Conservation (phyloP, 2,329 filamentous ascomycete genomes). For the Aschersonia sp. region DNA sequence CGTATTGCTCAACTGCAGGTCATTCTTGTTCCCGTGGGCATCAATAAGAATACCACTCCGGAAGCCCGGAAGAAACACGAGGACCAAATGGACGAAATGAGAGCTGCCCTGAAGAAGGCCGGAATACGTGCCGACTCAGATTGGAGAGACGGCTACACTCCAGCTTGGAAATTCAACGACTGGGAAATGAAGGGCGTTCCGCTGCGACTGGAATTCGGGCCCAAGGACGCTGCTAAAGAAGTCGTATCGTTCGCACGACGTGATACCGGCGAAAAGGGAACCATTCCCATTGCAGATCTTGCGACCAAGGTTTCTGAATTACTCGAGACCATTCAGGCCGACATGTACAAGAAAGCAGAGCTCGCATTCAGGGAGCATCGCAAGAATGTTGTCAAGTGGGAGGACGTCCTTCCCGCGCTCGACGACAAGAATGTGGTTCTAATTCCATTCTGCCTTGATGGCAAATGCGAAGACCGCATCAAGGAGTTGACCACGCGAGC, state of each 20-base stretch:
- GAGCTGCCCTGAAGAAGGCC: slow-evolving; percentile 51
- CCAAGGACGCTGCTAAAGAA: slow-evolving; percentile 77
- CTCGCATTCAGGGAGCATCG: slow-evolving; percentile 67
- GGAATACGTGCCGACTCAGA: slow-evolving; percentile 72
- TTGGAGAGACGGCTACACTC: slow-evolving; percentile 78
- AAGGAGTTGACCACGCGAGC: slow-evolving; percentile 81
- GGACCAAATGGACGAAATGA: slow-evolving; percentile 59
- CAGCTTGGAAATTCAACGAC: slow-evolving; percentile 97
- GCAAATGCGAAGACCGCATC: slow-evolving; percentile 81
- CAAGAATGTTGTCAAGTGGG: slow-evolving; percentile 71
- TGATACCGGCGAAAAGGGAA: slow-evolving; percentile 72
- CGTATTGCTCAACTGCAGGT: slow-evolving; percentile 76
- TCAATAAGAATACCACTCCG: slow-evolving; percentile 73
- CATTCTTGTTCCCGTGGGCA: slow-evolving; percentile 80
- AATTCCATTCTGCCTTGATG: slow-evolving; percentile 75
- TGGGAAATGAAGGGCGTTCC: slow-evolving; percentile 96
- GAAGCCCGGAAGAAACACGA: slow-evolving; percentile 67
- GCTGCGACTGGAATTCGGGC: slow-evolving; percentile 86
- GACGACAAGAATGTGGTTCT: slow-evolving; percentile 87
- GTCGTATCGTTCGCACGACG: slow-evolving; percentile 78
- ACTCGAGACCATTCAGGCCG: slow-evolving; percentile 78
- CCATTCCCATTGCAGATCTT: slow-evolving; percentile 62
- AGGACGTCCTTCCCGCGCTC: slow-evolving; percentile 77
- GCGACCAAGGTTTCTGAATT: slow-evolving; percentile 60
- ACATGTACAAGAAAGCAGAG: slow-evolving; percentile 67